Percentiles rank a stretch among this genome's conserved stretches.
These are phyloP conservation scores for Lachancea sp. DNA, from an alignment of 805 yeast genomes.

Conservation along the genomic window DNA sequence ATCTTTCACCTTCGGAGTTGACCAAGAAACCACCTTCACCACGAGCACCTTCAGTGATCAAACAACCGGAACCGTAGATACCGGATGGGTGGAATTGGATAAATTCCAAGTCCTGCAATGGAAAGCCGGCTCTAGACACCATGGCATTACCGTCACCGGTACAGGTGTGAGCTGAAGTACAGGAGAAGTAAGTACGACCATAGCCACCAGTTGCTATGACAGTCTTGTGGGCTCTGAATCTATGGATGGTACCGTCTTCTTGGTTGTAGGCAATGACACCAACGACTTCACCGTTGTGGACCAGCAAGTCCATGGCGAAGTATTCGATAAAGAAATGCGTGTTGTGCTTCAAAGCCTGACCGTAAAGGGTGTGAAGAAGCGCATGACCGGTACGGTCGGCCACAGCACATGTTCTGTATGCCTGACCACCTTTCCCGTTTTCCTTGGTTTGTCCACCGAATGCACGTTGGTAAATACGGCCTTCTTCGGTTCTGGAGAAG, in stretches of 20 bases:
- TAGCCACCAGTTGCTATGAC: slow-evolving; percentile 98
- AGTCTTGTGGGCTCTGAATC: slow-evolving; percentile 95
- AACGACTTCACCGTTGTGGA: slow-evolving; percentile 92
- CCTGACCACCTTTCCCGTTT: slow-evolving; percentile 97
- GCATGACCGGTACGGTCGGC: slow-evolving; percentile 99
- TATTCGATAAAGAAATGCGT: slow-evolving; percentile 97
- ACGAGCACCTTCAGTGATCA: slow-evolving; percentile 98
- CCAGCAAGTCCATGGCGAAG: slow-evolving; percentile 89
- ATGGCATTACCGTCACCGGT: slow-evolving; percentile 99
- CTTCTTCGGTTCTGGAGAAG: slow-evolving; percentile 93
- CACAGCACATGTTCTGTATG: slow-evolving; percentile 98
- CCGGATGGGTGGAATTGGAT: slow-evolving; percentile 99
- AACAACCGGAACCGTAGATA: slow-evolving; percentile 97
- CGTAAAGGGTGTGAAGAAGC: slow-evolving; percentile 87
- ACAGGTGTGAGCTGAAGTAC: slow-evolving; percentile 99
- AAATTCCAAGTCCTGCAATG: slow-evolving; percentile 94
- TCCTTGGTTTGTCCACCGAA: slow-evolving; percentile 97
- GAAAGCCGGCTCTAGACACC: slow-evolving; percentile 98
- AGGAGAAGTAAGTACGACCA: slow-evolving; percentile 97
- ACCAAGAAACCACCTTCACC: slow-evolving; percentile 99
- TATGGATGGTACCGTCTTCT: slow-evolving; percentile 97
- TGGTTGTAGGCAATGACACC: slow-evolving; percentile 97
- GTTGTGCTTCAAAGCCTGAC: slow-evolving; percentile 93
- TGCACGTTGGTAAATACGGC: slow-evolving; percentile 96
- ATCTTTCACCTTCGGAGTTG: slow-evolving; percentile 97